Evolutionary conservation across 2,329 filamentous ascomycete genomes (phyloP), one percentile per base, ranked within the genome.

Genomic region (Monilinia vaccinii-corymbosi): DNA sequence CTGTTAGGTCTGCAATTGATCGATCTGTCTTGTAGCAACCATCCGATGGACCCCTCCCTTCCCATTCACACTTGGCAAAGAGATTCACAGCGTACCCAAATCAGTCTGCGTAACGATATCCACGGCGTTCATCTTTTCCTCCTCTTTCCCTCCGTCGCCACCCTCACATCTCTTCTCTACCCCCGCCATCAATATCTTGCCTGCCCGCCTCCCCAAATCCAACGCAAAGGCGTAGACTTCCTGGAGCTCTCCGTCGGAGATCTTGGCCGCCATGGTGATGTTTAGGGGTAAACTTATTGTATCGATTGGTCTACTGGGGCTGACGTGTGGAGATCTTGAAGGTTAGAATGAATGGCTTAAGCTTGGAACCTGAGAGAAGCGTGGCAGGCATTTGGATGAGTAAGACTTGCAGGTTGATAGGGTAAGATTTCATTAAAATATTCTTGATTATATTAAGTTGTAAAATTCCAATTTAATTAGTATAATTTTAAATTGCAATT

Each of bases 31-130:
- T 10, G 18, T 18, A 16, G 11, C 51, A 5, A 32, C 38, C 13
- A 21, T 13, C n/a, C n/a, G n/a, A n/a, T 8, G 28, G 28, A 32
- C 16, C n/a, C 11, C 32, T 53, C 7, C 7, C 8, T 11, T 3
- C 13, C 8, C 11, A n/a, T 32, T 4, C 1, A 16, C 14, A 32
- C 21, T 4, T 13, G 11, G 40, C n/a, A 16, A 8, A 9, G 25
- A 53, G 11, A 16, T n/a, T 10, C 8, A 13, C 57, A 55, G 68
- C 73, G 64, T 73, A 87, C 86, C 85, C 73, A 87, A 81, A 70
- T 91, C 88, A 0, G 86, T 88, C 73, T 90, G 82, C 11, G 87
- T 91, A 23, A 91, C 88, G 63, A 91, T 82, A 71, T 91, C 88
- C 13, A 91, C 88, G 1, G 87, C 80, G 69, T 82, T 90, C 65